Base-by-base conservation (phyloP, 1,284 basidiomycete genomes). In the Rhodotorula sp. region DNA sequence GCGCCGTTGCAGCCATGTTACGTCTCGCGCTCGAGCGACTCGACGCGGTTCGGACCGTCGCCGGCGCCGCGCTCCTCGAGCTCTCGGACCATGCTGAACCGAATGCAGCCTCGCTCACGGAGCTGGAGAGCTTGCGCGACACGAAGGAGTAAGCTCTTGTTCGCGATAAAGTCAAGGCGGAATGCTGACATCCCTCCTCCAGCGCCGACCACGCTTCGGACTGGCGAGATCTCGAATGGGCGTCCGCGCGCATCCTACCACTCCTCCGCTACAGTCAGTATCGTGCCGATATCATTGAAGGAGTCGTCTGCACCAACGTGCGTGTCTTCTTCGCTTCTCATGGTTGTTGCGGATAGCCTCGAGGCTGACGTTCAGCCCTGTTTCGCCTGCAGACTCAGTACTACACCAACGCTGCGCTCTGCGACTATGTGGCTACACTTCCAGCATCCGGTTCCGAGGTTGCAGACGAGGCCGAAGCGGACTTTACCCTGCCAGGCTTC, bases 1-100 rank as follows among this genome's bases (percentile, higher is more conserved):
- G 15, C 1, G 67, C 77, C 4, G 62, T 79, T 0, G 87, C 85
- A 5, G 88, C 87, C 0, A 87, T 95, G 63, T 83, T 93, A 70
- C 97, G 93, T 81, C 93, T 97, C 80, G 90, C 91, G 12, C 88
- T 92, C 23, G 96, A 98, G 81, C 86, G 93, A 73, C 87, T 98
- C 39, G 94, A 97, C 79, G 91, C 91, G 77, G 91, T 98, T 47
- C 87, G 95, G 48, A 88, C 89, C 69, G 87, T 87, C 57, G 90
- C 92, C 3, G 93, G 92, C 0, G 83, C 85, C 72, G 85, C 92
- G 67, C 74, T 87, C 15, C 26, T 26, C 15, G 26, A 26, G 14
- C 26, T 56, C 15, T n/a, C 54, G 15, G 3, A 18, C 18, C 54
- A 29, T 26, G 14, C 12, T 18, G 26, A 29, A 18, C 26, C 15